phyloP scores from a whole-genome alignment of 192 early-diverging fungal genomes.

The Backusella australiensis region DNA sequence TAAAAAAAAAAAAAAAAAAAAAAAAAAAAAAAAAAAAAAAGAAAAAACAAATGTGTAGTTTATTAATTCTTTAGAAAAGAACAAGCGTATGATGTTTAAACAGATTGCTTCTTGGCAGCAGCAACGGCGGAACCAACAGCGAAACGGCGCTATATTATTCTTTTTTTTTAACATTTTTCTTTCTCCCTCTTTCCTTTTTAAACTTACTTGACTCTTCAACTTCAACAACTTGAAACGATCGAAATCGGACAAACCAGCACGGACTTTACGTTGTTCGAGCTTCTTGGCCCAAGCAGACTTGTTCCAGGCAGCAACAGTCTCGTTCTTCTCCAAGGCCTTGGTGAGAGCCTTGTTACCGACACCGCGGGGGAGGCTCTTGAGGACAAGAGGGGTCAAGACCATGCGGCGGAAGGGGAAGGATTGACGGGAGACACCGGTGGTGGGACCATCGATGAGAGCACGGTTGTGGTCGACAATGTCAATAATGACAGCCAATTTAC shows the following conservation, averaged over 20 bases:
- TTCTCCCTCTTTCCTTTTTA: too few relatives aligned
- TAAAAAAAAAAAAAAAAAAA: too few relatives aligned
- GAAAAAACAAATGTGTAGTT: too few relatives aligned
- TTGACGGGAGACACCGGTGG: slow-evolving; percentile 90
- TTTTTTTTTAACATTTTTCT: too few relatives aligned
- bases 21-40: too few relatives aligned
- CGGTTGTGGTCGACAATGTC: slow-evolving; percentile 99
- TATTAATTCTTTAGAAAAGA: too few relatives aligned
- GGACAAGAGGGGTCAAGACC: slow-evolving; percentile 85
- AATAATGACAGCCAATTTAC: slow-evolving; percentile 98
- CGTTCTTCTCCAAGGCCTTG: slow-evolving; percentile 84
- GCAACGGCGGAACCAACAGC: too few relatives aligned
- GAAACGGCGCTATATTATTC: too few relatives aligned
- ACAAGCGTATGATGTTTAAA: too few relatives aligned
- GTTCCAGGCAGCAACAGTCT: slow-evolving; percentile 77
- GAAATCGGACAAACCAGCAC: slow-evolving; percentile 87
- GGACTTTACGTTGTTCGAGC: slow-evolving; percentile 77
- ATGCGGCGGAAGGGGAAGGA: slow-evolving; percentile 86
- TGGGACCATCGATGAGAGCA: slow-evolving; percentile 96
- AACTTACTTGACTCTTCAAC: slow-evolving; percentile 82
- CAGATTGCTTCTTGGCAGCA: too few relatives aligned
- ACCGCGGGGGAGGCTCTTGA: slow-evolving; percentile 83
- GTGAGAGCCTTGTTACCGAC: slow-evolving; percentile 73
- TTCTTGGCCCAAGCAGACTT: slow-evolving; percentile 97
- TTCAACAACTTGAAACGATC: slow-evolving; percentile 98